Percentiles rank a stretch among this genome's conserved stretches.
phyloP scores from a whole-genome alignment of 1,284 basidiomycete genomes.

The Flammula alnicola region DNA sequence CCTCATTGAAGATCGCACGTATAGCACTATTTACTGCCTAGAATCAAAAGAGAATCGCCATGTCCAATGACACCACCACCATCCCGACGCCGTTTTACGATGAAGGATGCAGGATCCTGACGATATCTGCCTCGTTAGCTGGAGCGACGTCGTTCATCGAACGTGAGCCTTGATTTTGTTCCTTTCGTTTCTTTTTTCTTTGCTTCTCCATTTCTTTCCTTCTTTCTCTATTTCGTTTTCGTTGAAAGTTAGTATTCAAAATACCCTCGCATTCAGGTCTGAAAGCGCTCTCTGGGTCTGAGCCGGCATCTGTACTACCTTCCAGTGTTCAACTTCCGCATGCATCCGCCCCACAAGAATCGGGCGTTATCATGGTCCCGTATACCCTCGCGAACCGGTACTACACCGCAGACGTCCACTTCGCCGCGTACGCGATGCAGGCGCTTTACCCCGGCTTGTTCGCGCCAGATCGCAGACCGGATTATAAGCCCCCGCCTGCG shows the following conservation, averaged over 20 bases:
- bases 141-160: slow-evolving; percentile 13
- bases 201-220: too few relatives aligned
- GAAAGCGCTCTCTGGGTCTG: slow-evolving; percentile 4
- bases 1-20: too few relatives aligned
- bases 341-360: slow-evolving; percentile 1
- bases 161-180: slow-evolving; percentile 9
- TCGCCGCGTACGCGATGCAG: slow-evolving; percentile 54
- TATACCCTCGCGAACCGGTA: slow-evolving; percentile 88
- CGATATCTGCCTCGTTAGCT: slow-evolving; percentile 14
- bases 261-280: too few relatives aligned
- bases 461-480: slow-evolving; percentile 5
- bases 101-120: slow-evolving; percentile 17
- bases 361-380: slow-evolving; percentile 40
- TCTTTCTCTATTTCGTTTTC: too few relatives aligned
- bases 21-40: neutral
- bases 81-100: neutral
- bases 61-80: neutral
- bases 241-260: too few relatives aligned
- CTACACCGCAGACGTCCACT: slow-evolving; percentile 79
- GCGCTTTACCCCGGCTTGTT: slow-evolving; percentile 25
- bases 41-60: neutral
- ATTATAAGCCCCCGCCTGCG: slow-evolving; percentile 51
- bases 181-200: neutral
- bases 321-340: slow-evolving; percentile 16
- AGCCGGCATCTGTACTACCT: neutral